phyloP scores from a whole-genome alignment of 148 eudicot species.

The Fallopia convolvulus region DNA sequence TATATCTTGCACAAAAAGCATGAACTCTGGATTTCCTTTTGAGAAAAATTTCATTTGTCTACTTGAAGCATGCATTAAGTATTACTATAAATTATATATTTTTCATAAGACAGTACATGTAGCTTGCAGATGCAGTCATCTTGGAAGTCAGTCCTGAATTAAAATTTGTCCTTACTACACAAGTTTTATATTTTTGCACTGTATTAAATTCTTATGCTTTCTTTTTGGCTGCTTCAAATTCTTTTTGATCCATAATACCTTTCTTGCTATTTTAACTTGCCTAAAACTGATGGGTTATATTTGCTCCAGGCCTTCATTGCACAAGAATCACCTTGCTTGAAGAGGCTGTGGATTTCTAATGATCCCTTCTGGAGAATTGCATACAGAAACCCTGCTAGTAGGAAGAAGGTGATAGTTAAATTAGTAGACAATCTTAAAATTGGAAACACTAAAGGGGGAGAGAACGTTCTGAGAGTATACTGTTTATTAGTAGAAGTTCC shows the following conservation, averaged over 20 bases:
- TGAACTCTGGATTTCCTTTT: background rate
- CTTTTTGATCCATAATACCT: background rate
- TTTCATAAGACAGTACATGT: background rate
- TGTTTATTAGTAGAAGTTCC: constrained; percentile 60
- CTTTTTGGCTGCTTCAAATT: background rate
- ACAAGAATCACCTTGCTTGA: constrained; percentile 81
- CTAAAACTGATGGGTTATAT: background rate
- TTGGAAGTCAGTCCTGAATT: background rate
- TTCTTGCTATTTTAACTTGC: background rate
- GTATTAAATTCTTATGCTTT: background rate
- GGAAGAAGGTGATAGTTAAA: constrained; percentile 60
- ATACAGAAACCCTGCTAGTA: constrained; percentile 50
- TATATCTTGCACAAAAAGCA: background rate
- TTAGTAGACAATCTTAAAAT: constrained; percentile 48
- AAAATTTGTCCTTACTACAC: background rate
- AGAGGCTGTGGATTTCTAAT: constrained; percentile 62
- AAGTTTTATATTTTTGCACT: background rate
- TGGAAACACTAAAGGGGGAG: constrained; percentile 51
- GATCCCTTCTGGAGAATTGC: constrained; percentile 63
- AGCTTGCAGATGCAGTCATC: background rate
- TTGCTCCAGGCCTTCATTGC: constrained; percentile 77
- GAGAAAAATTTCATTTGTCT: background rate
- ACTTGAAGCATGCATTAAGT: background rate
- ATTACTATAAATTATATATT: background rate
- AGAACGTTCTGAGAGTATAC: constrained; percentile 51